Evolutionary conservation across 192 early-diverging fungal genomes (phyloP), one percentile per base, ranked within the genome.

Genomic region (Umbelopsis isabellina): DNA sequence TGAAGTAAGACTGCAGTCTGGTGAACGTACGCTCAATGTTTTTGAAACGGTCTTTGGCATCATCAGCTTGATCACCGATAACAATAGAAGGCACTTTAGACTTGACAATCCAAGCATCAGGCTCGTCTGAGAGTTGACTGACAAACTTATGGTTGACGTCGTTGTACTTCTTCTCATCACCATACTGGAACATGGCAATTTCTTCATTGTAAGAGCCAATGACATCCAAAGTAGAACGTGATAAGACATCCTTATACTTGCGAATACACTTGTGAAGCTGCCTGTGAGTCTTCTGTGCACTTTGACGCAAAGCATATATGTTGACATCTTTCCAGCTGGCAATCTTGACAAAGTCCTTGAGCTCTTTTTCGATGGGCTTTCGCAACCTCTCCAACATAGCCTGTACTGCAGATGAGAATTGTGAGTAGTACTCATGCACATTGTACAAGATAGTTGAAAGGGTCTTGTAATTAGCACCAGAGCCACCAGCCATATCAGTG

Each of bases 261-360:
- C 89, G 90, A 49, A 99, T 83, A 70, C 94, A 95, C 81, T 97
- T 98, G 77, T 91, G 80, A 52, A 99, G 77, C 41, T 96, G 95
- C 65, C 90, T 80, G 79, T 99, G 98, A 9, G 96, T 94, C 80
- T 93, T 90, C 46, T 89, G 90, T 0, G 98, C 94, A 82, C 92
- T 93, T 67, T 93, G 92, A 25, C 91, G 86, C 41, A 99, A 77
- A 0, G 98, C 96, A 68, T 91, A 92, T 10, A 95, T 91, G 70
- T 97, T 99, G 18, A 95, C 90, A 75, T 99, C 98, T 78, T 96
- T 97, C 95, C 96, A 99, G 49, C 86, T 92, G 5, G 97, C 96
- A 71, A 99, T 94, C 82, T 94, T 91, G 41, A 99, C 95, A 71
- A 94, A 96, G 67, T 95, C 93, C 51, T 91, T 86, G 76, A 99